phyloP scores from a whole-genome alignment of 176 grass and related monocot species.

The Avena atlantica region DNA sequence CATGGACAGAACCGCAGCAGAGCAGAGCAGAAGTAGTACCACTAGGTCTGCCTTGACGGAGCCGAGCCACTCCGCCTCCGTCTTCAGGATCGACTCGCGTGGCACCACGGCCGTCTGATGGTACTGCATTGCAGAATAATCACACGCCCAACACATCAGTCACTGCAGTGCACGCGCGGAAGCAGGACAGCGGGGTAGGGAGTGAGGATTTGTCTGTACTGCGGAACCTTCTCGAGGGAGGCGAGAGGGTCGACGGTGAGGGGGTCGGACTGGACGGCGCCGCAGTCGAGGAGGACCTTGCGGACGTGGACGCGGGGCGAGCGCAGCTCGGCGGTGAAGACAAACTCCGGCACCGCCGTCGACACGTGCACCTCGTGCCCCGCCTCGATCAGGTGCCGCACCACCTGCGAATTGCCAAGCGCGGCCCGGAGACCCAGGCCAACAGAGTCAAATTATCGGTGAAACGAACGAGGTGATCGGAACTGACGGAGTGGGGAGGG shows the following conservation, averaged over 20 bases:
- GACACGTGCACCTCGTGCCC: constrained; percentile 95
- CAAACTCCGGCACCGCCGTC: constrained; percentile 87
- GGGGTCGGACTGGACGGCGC: constrained; percentile 92
- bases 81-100: constrained; percentile 76
- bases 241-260: constrained; percentile 87
- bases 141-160: background rate
- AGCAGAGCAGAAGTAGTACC: constrained; percentile 44
- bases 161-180: background rate
- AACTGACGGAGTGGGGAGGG: background rate
- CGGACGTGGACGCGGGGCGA: constrained; percentile 79
- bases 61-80: constrained; percentile 82
- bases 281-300: constrained; percentile 89
- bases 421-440: no score
- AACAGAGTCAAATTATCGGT: background rate
- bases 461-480: background rate
- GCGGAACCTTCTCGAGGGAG: constrained; percentile 76
- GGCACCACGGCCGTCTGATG: constrained; percentile 84
- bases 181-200: no score
- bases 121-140: constrained; percentile 62
- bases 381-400: constrained; percentile 75
- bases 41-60: constrained; percentile 83
- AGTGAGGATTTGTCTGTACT: background rate
- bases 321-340: constrained; percentile 90
- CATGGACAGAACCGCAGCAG: background rate
- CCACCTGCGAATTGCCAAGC: constrained; percentile 53